Conservation (phyloP, 805 yeast genomes). For the Candida koratica region DNA sequence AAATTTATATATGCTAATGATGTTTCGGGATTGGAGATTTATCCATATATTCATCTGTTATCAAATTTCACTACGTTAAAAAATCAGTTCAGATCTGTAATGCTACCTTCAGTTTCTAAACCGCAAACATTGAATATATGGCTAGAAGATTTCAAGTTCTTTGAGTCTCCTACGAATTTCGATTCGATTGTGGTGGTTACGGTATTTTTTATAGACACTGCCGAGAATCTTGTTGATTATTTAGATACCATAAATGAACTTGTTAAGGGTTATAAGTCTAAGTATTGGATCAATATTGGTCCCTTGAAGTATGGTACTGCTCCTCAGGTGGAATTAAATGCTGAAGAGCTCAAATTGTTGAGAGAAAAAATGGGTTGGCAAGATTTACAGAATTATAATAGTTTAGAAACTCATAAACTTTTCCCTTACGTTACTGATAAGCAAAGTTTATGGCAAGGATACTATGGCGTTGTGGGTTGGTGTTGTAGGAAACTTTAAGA, state of each 20-base stretch:
- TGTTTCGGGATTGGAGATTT: constrained; percentile 20
- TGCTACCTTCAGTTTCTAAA: constrained; percentile 24
- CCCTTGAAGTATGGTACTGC: constrained; percentile 91
- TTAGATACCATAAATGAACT: constrained; percentile 53
- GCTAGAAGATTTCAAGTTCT: constrained; percentile 63
- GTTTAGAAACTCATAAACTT: constrained; percentile 20
- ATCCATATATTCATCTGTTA: constrained; percentile 59
- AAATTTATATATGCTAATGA: constrained; percentile 45
- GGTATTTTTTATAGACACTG: constrained; percentile 87
- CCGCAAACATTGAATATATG: constrained; percentile 48
- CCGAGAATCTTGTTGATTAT: constrained; percentile 78
- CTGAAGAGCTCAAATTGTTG: constrained; percentile 61
- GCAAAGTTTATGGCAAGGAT: constrained; percentile 72
- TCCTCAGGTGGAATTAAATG: constrained; percentile 67
- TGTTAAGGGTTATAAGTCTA: constrained; percentile 30
- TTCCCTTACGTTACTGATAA: constrained; percentile 66
- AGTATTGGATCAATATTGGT: constrained; percentile 86
- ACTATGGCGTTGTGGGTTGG: constrained; percentile 65
- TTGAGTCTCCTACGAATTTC: constrained; percentile 28
- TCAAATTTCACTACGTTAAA: constrained; percentile 54
- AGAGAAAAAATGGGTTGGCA: constrained; percentile 63
- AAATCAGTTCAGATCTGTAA: constrained; percentile 49
- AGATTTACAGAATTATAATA: constrained; percentile 15
- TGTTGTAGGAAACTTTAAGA: constrained; percentile 31
- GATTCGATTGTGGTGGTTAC: constrained; percentile 56